Base-by-base conservation (phyloP, 2,329 filamentous ascomycete species). In the Zymoseptoria crescenta region DNA sequence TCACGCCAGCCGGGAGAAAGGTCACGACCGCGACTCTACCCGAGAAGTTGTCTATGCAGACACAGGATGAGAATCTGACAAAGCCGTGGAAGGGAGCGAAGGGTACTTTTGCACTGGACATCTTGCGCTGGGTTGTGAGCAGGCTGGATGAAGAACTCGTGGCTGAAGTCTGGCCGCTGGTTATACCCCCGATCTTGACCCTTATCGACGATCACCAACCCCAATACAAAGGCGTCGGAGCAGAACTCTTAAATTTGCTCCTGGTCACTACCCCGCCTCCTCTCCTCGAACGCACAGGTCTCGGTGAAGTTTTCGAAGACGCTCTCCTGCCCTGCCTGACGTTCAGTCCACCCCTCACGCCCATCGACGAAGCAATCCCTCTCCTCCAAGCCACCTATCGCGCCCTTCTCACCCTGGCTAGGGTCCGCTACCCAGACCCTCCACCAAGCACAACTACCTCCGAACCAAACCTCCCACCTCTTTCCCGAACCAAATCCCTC, bases 321-420 rank as follows among this genome's bases (percentile, higher is more conserved):
- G 82, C 86, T 2, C 74, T 90, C 1, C 81, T 86, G 64, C 88
- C 90, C 0, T 84, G 86, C 41, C 80, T 96, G n/a, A 80, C 87
- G 7, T 89, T 85, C 67, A 79, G 96, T 5, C 92, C 93, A 0
- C 84, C 81, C 10, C 76, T 96, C 49, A 96, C 90, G 0, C 85
- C 88, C 0, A 87, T 89, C 67, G 70, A 79, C 0, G 88, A 94
- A 58, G 88, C 88, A 3, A 69, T 88, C 1, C 68, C 70, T 1
- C 75, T 96, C 2, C 80, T 96, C 1, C 69, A 73, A 5, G 78
- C 80, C 6, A 84, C 87, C 0, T 95, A 91, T 64, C 78, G 81
- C 7, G 85, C 86, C 1, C 77, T 96, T 2, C 74, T 88, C 19
- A 74, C 76, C 0, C 79, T 96, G 5, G 71, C 77, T 7, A 66